Evolutionary conservation across 2,329 filamentous ascomycete genomes (phyloP).

Genomic region (Lachnellula suecica): DNA sequence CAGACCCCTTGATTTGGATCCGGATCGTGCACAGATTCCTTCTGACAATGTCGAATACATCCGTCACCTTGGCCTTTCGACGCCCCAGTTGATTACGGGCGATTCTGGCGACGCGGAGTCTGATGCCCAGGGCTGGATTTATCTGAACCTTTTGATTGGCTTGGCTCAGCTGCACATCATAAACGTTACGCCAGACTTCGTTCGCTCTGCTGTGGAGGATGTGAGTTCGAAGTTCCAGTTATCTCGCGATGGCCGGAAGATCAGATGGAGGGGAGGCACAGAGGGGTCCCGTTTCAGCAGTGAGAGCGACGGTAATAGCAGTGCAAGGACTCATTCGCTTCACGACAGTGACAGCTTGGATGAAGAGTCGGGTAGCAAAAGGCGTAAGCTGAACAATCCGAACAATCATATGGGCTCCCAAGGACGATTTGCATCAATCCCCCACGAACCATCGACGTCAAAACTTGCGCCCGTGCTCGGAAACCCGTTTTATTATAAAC

Average conservation of each 20-base stretch:
- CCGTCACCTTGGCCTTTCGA: slow-evolving; percentile 67
- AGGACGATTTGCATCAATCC: slow-evolving; percentile 15
- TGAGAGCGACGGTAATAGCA: slow-evolving; percentile 56
- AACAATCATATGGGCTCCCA: background rate
- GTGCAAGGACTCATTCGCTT: slow-evolving; percentile 42
- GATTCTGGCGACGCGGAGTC: slow-evolving; percentile 53
- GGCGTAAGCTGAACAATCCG: slow-evolving; percentile 21
- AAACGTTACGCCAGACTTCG: slow-evolving; percentile 77
- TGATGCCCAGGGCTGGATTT: slow-evolving; percentile 75
- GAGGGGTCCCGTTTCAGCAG: slow-evolving; percentile 66
- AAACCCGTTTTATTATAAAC: slow-evolving; percentile 47
- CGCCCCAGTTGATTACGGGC: slow-evolving; percentile 51
- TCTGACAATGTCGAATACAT: slow-evolving; percentile 80
- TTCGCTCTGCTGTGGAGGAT: slow-evolving; percentile 68
- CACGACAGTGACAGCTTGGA: slow-evolving; percentile 23
- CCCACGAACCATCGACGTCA: too few species aligned
- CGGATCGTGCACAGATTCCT: slow-evolving; percentile 72
- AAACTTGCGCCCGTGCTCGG: background rate
- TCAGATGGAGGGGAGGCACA: slow-evolving; percentile 73
- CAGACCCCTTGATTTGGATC: slow-evolving; percentile 73
- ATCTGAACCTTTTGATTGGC: slow-evolving; percentile 76
- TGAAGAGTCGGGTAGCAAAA: slow-evolving; percentile 22
- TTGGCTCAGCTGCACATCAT: slow-evolving; percentile 84
- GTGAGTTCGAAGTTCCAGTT: slow-evolving; percentile 76
- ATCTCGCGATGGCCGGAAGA: slow-evolving; percentile 73